phyloP scores from a whole-genome alignment of 1,139 yeast species.

The Blastobotrys persicus region DNA sequence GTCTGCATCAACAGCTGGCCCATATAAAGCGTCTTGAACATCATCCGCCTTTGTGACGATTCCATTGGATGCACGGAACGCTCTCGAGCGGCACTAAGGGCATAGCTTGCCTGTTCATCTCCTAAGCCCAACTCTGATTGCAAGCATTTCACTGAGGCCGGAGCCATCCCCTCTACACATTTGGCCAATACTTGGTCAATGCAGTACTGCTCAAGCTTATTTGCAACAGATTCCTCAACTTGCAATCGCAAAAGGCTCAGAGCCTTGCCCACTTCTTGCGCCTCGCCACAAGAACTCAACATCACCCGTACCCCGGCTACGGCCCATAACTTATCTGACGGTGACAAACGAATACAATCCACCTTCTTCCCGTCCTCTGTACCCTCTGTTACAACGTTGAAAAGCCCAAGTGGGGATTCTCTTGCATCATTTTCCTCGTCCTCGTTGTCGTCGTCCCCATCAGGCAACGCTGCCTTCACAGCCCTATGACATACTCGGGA shows the following conservation, averaged over 20 bases:
- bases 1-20: neutral
- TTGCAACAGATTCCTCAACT: neutral
- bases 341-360: neutral
- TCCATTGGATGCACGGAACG: neutral
- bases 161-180: neutral
- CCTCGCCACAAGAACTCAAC: neutral
- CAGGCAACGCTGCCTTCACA: neutral
- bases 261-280: neutral
- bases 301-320: neutral
- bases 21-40: neutral
- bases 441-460: neutral
- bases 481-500: neutral
- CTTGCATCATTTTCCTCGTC: neutral
- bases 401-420: neutral
- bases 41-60: neutral
- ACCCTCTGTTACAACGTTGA: neutral
- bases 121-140: neutral
- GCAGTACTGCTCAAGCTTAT: neutral
- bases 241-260: neutral
- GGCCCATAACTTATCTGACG: constrained; percentile 4
- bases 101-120: neutral
- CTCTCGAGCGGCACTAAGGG: neutral
- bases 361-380: neutral
- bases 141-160: neutral
- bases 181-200: neutral